Evolutionary conservation across 192 early-diverging fungal genomes (phyloP).

Genomic region (Gamsiella multidivaricata): DNA sequence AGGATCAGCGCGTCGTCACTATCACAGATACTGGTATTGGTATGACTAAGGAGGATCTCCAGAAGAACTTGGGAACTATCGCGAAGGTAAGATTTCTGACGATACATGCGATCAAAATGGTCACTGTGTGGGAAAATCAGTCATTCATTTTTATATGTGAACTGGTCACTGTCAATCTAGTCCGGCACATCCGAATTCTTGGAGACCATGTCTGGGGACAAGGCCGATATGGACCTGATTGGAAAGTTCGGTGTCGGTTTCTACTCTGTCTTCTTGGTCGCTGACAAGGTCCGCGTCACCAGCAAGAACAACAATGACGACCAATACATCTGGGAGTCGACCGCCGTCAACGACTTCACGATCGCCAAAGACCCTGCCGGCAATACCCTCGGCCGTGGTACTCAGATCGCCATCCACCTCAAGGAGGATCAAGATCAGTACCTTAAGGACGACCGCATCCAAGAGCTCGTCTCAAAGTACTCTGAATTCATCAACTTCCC

Average conservation of each 20-base stretch:
- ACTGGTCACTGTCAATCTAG: constrained; percentile 10
- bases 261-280: constrained; percentile 97
- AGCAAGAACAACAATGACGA: constrained; percentile 89
- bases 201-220: constrained; percentile 82
- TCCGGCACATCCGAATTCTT: constrained; percentile 95
- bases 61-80: constrained; percentile 95
- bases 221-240: constrained; percentile 81
- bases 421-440: constrained; percentile 90
- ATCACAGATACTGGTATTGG: constrained; percentile 96
- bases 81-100: constrained; percentile 72
- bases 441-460: constrained; percentile 75
- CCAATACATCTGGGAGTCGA: constrained; percentile 96
- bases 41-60: constrained; percentile 91
- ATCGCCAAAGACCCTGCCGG: constrained; percentile 91
- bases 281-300: constrained; percentile 93
- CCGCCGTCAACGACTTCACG: constrained; percentile 90
- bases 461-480: constrained; percentile 84
- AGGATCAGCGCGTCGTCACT: constrained; percentile 76
- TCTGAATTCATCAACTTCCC: constrained; percentile 98
- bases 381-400: constrained; percentile 92
- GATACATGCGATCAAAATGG: too few relatives aligned
- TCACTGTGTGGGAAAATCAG: too few relatives aligned
- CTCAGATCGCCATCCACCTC: constrained; percentile 90
- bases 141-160: too few relatives aligned
- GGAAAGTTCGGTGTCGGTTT: constrained; percentile 99